phyloP scores from a whole-genome alignment of 495 filamentous ascomycete species.

The Penicillium macrosclerotiorum region DNA sequence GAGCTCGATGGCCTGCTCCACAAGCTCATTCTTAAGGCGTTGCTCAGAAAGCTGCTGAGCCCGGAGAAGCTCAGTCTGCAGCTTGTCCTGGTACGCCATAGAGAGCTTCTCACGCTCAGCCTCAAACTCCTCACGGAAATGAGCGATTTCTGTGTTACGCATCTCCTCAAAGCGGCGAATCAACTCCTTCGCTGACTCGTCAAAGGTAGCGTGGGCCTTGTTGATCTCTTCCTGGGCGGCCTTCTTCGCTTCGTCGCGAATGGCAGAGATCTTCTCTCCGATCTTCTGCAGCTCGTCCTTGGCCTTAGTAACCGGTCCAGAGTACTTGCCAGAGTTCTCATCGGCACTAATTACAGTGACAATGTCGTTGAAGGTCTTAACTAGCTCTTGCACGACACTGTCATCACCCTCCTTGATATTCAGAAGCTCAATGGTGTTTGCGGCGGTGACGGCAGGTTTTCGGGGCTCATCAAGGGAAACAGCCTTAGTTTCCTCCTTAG shows the following conservation, averaged over 20 bases:
- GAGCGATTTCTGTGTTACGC: slow-evolving; percentile 69
- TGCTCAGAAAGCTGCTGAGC: slow-evolving; percentile 74
- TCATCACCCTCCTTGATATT: slow-evolving; percentile 72
- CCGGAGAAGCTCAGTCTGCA: slow-evolving; percentile 70
- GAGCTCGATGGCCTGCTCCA: slow-evolving; percentile 86
- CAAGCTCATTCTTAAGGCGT: slow-evolving; percentile 75
- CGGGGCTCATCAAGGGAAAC: slow-evolving; percentile 32
- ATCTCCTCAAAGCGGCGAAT: slow-evolving; percentile 67
- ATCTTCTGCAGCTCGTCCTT: slow-evolving; percentile 80
- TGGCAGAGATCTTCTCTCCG: slow-evolving; percentile 64
- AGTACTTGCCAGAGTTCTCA: slow-evolving; percentile 67
- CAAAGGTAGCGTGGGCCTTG: slow-evolving; percentile 70
- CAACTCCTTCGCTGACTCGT: slow-evolving; percentile 74
- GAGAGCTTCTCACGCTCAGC: slow-evolving; percentile 76
- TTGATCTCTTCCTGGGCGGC: slow-evolving; percentile 76
- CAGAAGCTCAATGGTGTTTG: slow-evolving; percentile 70
- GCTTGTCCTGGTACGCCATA: slow-evolving; percentile 72
- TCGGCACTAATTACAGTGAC: slow-evolving; percentile 90
- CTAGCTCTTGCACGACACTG: slow-evolving; percentile 86
- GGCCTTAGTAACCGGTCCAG: slow-evolving; percentile 71
- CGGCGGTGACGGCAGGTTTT: slow-evolving; percentile 46
- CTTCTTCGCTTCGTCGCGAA: slow-evolving; percentile 64
- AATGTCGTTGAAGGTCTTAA: slow-evolving; percentile 92
- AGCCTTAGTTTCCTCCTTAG: slow-evolving; percentile 34
- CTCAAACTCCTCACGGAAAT: slow-evolving; percentile 87